A percentile compares a stretch with the other conserved stretches of the same genome.
Conservation (phyloP, 805 yeast genomes). For the Starmerella stellata region DNA sequence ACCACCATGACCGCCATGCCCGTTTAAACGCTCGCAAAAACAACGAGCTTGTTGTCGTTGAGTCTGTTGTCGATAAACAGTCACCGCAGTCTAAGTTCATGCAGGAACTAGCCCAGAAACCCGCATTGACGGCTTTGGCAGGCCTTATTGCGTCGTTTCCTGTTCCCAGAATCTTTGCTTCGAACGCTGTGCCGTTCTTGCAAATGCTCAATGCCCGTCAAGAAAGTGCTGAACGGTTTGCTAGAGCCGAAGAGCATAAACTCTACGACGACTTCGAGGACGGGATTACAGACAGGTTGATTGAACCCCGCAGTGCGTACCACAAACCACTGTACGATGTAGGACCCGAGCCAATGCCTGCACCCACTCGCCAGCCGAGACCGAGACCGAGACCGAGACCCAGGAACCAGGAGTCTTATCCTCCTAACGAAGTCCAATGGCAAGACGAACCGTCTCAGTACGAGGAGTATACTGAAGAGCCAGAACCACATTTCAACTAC, state of each 20-base stretch:
- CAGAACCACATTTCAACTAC: too few species aligned
- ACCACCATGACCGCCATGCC: too few species aligned
- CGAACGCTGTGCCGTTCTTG: constrained; percentile 42
- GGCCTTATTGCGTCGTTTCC: constrained; percentile 45
- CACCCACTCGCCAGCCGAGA: neutral
- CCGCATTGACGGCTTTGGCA: constrained; percentile 41
- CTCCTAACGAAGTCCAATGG: neutral
- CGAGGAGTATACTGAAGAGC: too few species aligned
- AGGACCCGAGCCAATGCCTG: neutral
- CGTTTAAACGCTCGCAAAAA: too few species aligned
- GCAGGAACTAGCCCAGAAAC: constrained; percentile 33
- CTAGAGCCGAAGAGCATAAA: neutral
- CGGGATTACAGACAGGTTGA: neutral
- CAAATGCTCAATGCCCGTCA: constrained; percentile 22
- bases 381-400: constrained; percentile 5
- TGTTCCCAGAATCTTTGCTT: constrained; percentile 36
- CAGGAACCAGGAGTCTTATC: neutral
- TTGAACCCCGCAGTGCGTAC: too few species aligned
- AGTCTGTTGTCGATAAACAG: too few species aligned
- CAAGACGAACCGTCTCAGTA: too few species aligned
- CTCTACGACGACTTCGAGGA: neutral
- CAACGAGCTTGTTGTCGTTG: too few species aligned
- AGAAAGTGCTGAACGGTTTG: neutral
- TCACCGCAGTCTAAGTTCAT: constrained; percentile 26
- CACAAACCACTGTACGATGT: too few species aligned